phyloP scores from a whole-genome alignment of 2,329 filamentous ascomycete genomes.

The Tolypocladium tundrense region DNA sequence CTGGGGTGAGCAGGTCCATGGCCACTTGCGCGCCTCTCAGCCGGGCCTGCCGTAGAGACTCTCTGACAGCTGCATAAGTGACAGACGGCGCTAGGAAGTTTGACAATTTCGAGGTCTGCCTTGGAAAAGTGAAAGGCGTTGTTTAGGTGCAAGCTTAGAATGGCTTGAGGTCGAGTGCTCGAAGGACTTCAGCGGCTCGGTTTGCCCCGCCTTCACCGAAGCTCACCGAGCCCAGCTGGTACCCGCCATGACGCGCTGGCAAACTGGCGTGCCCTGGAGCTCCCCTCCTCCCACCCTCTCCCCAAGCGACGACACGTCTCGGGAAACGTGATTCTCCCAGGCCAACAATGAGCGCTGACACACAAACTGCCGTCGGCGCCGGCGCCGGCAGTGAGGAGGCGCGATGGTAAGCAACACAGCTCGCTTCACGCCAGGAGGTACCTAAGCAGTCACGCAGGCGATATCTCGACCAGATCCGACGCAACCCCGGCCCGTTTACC shows the following conservation, averaged over 20 bases:
- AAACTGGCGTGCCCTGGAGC: neutral
- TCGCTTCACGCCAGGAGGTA: neutral
- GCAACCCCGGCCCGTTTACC: conserved; percentile 69
- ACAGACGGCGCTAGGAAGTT: neutral
- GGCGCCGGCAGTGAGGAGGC: conserved; percentile 13
- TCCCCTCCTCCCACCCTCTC: neutral
- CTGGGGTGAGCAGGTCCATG: conserved; percentile 48
- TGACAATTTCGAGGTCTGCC: neutral
- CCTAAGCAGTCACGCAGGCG: conserved; percentile 43
- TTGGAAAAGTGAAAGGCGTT: neutral
- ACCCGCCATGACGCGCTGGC: neutral
- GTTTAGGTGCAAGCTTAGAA: neutral
- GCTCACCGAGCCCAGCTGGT: conserved; percentile 15
- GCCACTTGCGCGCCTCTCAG: neutral
- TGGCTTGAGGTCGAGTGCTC: neutral
- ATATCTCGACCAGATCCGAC: conserved; percentile 73
- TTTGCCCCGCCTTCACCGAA: conserved; percentile 23
- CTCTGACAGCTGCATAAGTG: neutral
- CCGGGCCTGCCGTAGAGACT: neutral
- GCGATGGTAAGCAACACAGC: conserved; percentile 21
- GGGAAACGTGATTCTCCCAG: neutral
- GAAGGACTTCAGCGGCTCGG: neutral
- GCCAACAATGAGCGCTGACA: conserved; percentile 15
- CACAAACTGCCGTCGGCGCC: conserved; percentile 5
- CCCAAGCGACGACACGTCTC: neutral